These are phyloP conservation scores for Cordia subcordata DNA, from an alignment of 257 asterid genomes.

Conservation along the genomic window DNA sequence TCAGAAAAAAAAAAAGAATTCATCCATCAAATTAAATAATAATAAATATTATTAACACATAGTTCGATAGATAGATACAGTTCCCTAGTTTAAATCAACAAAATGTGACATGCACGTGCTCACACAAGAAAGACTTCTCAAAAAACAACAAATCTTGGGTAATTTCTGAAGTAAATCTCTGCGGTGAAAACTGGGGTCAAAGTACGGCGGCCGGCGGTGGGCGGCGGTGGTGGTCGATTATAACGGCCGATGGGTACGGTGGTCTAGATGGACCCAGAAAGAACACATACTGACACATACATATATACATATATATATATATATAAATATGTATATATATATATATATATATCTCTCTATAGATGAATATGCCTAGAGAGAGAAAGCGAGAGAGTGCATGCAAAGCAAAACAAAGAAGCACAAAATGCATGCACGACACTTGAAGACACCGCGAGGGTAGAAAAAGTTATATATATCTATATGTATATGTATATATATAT, in stretches of 20 bases:
- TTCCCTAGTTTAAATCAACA: background rate
- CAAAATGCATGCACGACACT: slow-evolving; percentile 97
- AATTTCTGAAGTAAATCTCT: too few relatives aligned
- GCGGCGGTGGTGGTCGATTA: background rate
- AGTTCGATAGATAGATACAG: background rate
- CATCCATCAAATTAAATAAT: background rate
- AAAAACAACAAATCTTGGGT: background rate
- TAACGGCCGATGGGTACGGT: slow-evolving; percentile 36
- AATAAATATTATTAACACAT: too few relatives aligned
- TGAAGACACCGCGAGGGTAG: slow-evolving; percentile 5
- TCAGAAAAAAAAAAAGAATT: slow-evolving; percentile 2
- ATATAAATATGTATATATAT: background rate
- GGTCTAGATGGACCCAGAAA: slow-evolving; percentile 11
- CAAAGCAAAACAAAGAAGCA: slow-evolving; percentile 41
- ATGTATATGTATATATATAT: too few relatives aligned
- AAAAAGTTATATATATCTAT: slow-evolving; percentile 6
- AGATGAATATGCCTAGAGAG: slow-evolving; percentile 15
- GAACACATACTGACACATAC: slow-evolving; percentile 7
- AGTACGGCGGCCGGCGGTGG: too few relatives aligned
- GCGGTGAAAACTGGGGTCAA: background rate
- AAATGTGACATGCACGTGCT: too few relatives aligned
- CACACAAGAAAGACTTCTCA: background rate
- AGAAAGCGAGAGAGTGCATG: slow-evolving; percentile 55
- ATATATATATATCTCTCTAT: background rate
- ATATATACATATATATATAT: background rate